Evolutionary conservation across 2,329 filamentous ascomycete genomes (phyloP), one percentile per base, ranked within the genome.

Genomic region (Scedosporium boydii): DNA sequence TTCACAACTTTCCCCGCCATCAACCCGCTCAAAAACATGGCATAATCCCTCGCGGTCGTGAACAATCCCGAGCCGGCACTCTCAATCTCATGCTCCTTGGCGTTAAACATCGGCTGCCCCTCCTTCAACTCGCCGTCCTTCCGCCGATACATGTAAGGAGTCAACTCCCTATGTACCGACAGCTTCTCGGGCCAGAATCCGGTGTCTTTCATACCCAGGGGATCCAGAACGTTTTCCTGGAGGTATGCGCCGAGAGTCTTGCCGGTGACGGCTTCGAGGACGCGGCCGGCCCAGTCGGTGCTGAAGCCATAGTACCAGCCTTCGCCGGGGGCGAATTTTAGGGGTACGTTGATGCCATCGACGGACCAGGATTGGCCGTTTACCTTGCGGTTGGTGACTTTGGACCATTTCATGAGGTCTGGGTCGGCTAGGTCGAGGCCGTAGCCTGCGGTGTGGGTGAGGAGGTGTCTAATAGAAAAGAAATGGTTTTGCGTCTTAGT

Each of bases 361-460:
- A 69, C 59, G 3, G 65, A 68, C 56, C 65, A 69, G n/a, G 65
- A 60, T 34, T 69, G 63, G n/a, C 68, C 65, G 26, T 65, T 66
- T 5, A 65, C 64, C 1, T 66, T 66, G 23, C 69, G 68, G 16
- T 71, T 71, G 10, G 67, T 67, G 16, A 65, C 68, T 23, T 59
- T 42, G 0, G 72, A 68, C 74, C 74, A 80, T 3, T 67, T 69
- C 0, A 64, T 61, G 0, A 74, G 60, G 5, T 68, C 68, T 0
- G 76, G 72, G 55, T 76, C 69, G 14, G 70, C 67, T 7, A 68
- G 16, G 46, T 76, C 74, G 66, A 78, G 76, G 4, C 68, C 70
- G 1, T 78, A 58, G 3, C 78, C 79, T 16, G 69, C 68, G 0
- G 76, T 73, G 66, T 81, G 79, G 1, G 74, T 76, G 3, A 81